phyloP scores from a whole-genome alignment of 257 asterid genomes.

The Fraxinus pennsylvanica region DNA sequence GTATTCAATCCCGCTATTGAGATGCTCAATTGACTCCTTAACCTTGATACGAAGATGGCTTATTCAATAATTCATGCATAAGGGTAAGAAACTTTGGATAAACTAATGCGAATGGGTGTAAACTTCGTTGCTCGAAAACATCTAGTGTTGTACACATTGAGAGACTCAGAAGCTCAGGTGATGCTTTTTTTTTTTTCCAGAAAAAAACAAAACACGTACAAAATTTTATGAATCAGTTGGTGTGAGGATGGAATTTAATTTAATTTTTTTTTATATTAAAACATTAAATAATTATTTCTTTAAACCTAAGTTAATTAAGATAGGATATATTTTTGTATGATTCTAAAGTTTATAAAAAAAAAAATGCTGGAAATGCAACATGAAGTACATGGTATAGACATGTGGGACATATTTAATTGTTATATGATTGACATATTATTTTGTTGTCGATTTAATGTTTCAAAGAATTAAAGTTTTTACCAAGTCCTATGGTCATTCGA shows the following conservation, averaged over 20 bases:
- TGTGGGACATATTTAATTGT: background rate
- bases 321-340: background rate
- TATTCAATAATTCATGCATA: too few relatives aligned
- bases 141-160: too few relatives aligned
- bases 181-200: too few relatives aligned
- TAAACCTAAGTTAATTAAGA: background rate
- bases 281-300: too few relatives aligned
- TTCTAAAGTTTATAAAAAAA: background rate
- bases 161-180: too few relatives aligned
- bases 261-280: too few relatives aligned
- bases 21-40: too few relatives aligned
- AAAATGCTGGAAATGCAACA: background rate
- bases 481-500: background rate
- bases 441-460: conserved; percentile 6
- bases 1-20: too few relatives aligned
- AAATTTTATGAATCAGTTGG: background rate
- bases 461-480: background rate
- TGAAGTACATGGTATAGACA: background rate
- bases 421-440: background rate
- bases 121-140: too few relatives aligned
- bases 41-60: too few relatives aligned
- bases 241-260: background rate
- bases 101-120: too few relatives aligned
- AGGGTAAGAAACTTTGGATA: too few relatives aligned
- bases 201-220: background rate